Conservation (phyloP, 163 green algal genomes). For the Chloroidium sp. region DNA sequence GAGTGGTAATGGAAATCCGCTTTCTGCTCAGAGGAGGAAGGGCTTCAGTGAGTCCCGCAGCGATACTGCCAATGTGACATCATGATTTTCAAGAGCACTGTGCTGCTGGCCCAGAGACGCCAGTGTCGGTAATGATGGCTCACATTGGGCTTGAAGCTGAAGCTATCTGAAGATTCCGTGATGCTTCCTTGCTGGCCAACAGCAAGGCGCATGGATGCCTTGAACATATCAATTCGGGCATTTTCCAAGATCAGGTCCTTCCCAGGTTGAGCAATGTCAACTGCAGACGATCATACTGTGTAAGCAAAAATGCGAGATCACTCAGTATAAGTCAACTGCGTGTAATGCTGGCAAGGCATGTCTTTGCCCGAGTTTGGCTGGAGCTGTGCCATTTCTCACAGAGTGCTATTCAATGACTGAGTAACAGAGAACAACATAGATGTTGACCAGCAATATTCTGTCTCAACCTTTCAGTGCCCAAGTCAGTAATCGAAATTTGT, state of each 20-base stretch:
- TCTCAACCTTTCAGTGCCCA: too few species aligned
- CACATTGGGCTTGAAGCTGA: slow-evolving; percentile 38
- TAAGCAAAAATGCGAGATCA: background rate
- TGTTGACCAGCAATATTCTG: too few species aligned
- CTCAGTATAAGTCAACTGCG: background rate
- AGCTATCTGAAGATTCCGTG: slow-evolving; percentile 19
- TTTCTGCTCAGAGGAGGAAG: too few species aligned
- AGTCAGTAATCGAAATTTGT: too few species aligned
- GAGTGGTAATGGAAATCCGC: background rate
- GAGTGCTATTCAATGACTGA: too few species aligned
- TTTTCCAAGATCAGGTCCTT: slow-evolving; percentile 57
- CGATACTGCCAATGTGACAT: too few species aligned
- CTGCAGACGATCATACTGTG: slow-evolving; percentile 30
- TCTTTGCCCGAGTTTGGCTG: background rate
- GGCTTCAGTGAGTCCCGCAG: too few species aligned
- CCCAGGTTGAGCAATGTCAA: slow-evolving; percentile 55
- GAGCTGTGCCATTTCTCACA: background rate
- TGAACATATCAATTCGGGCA: slow-evolving; percentile 83
- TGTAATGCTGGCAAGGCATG: background rate
- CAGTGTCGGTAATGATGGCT: background rate
- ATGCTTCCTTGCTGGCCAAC: slow-evolving; percentile 54
- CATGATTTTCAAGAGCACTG: background rate
- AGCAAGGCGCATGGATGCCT: slow-evolving; percentile 71
- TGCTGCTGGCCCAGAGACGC: background rate
- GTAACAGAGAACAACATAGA: too few species aligned